Evolutionary conservation across 208 protist genomes (phyloP), one percentile per base, ranked within the genome.

Genomic region (Trypanosoma scelopori): DNA sequence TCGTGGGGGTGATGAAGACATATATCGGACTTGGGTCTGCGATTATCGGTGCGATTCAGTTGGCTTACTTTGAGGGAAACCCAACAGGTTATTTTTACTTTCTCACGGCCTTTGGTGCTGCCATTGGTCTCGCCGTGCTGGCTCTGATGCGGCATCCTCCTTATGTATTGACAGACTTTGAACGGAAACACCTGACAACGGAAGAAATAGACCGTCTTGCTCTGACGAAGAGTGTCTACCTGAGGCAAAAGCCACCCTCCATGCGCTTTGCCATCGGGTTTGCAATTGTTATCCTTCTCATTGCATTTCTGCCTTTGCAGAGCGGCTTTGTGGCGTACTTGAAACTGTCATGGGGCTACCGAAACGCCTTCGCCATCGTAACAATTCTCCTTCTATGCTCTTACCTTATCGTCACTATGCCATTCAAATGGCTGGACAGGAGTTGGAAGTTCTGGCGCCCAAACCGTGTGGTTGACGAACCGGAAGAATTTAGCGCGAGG

Each of bases 1-100:
- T 94, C 28, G 87, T 94, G 53, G 88, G 76, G 1, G 74, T 94
- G 1, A 88, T 92, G 85, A 94, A 94, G 62, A 94, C 85, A 25
- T 94, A 88, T 48, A 85, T 92, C 41, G 88, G 88, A 11, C 67
- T 94, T 3, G 88, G 88, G 23, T 87, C 85, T 9, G 84, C 88
- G 6, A 91, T 94, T 46, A 79, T 89, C 30, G 83, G 83, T 1
- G 71, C 67, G 3, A 60, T 89, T 27, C 77, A 89, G 74, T 58
- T 91, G 22, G 88, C 79, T 16, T 91, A 87, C 55, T 94, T 90
- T 52, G 77, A 83, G 20, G 56, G 71, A n/a, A 55, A 76, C 61
- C 74, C 77, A 48, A 69, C 55, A 23, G 66, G 65, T 1, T 90
- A 91, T 45, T 91, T 91, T 41, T 86, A 80, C 55, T 85, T 84